Evolutionary conservation across 2,329 filamentous ascomycete species (phyloP).

Genomic region (Fusarium burgessii): DNA sequence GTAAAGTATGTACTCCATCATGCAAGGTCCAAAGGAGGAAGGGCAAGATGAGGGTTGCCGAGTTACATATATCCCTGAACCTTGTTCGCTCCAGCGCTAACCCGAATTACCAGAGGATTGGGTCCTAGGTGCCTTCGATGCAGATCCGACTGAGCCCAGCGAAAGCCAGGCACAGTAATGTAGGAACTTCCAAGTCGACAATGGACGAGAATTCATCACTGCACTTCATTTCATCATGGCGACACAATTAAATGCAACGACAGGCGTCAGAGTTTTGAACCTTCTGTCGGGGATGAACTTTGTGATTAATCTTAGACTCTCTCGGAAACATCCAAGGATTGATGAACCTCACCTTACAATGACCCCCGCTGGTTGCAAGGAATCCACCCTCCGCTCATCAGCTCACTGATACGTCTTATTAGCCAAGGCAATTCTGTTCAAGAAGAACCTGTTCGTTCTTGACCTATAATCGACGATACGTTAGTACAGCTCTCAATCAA

Average conservation of each 20-base stretch:
- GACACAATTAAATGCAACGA: not conserved
- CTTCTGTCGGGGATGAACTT: not conserved
- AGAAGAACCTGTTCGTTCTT: constrained; percentile 13
- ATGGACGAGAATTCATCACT: not conserved
- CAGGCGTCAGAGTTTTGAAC: not conserved
- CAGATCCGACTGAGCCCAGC: constrained; percentile 20
- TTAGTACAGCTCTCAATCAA: not conserved
- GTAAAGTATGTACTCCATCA: constrained; percentile 14
- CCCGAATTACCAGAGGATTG: constrained; percentile 40
- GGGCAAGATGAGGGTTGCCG: constrained; percentile 38
- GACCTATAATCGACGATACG: not conserved
- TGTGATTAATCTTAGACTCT: not conserved
- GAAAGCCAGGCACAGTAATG: not conserved
- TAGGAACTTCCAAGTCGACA: not conserved
- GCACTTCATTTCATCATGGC: not conserved
- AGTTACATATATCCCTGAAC: constrained; percentile 41
- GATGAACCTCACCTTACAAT: not conserved
- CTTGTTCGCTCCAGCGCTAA: constrained; percentile 40
- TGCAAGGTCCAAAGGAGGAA: constrained; percentile 26
- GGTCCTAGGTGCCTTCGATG: constrained; percentile 34
- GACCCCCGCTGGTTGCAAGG: constrained; percentile 11
- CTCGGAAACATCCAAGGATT: not conserved
- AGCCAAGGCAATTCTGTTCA: constrained; percentile 3
- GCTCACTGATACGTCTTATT: constrained; percentile 21
- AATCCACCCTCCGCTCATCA: constrained; percentile 19